These are phyloP conservation scores for Penicillium silybi DNA, from an alignment of 495 filamentous ascomycete genomes.

Conservation along the genomic window DNA sequence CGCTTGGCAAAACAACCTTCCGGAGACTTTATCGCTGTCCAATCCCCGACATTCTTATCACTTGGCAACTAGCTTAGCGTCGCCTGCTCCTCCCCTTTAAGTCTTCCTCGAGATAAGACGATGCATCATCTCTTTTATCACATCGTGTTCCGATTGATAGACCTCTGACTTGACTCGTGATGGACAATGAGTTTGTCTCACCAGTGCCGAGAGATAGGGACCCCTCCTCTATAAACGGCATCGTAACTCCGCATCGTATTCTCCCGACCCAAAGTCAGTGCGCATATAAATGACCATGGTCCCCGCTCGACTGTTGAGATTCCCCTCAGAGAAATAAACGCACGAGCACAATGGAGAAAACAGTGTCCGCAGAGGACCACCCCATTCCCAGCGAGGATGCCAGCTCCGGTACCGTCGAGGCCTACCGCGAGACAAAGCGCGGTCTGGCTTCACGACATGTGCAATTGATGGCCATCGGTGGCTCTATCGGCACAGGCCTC, in stretches of 20 bases:
- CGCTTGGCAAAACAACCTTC: not conserved
- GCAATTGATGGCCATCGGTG: constrained; percentile 69
- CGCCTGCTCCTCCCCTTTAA: constrained; percentile 32
- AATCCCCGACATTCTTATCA: constrained; percentile 24
- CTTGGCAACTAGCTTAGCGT: constrained; percentile 27
- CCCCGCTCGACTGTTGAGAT: constrained; percentile 2
- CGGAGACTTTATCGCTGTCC: not conserved
- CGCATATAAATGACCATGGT: constrained; percentile 12
- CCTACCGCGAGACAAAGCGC: constrained; percentile 42
- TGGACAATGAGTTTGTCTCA: not conserved
- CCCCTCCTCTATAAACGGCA: constrained; percentile 4
- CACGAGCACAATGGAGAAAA: constrained; percentile 26
- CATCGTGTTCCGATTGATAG: not conserved
- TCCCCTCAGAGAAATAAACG: constrained; percentile 1
- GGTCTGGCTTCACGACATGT: constrained; percentile 62
- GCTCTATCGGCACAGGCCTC: constrained; percentile 71
- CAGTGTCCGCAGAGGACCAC: constrained; percentile 11
- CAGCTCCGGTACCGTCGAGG: constrained; percentile 13
- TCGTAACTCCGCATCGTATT: constrained; percentile 6
- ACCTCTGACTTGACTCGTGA: not conserved
- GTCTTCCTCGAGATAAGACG: constrained; percentile 6
- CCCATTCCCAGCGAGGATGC: constrained; percentile 17
- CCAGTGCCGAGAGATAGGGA: not conserved
- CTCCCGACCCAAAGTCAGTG: constrained; percentile 6
- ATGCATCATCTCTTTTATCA: not conserved